Evolutionary conservation across 2,329 filamentous ascomycete species (phyloP).

Genomic region (Penicillium thymicola): DNA sequence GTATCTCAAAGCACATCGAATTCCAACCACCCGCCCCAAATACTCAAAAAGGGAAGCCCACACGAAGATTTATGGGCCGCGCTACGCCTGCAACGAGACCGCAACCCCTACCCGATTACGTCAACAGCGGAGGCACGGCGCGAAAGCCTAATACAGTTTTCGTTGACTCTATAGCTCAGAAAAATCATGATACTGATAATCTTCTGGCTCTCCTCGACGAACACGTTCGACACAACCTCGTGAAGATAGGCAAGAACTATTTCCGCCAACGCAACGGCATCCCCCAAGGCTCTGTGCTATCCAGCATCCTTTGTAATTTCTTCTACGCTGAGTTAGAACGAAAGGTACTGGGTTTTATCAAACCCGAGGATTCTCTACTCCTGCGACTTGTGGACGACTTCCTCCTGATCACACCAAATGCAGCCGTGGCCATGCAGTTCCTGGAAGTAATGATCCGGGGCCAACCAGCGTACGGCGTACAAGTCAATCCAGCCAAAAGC

Average conservation of each 20-base stretch:
- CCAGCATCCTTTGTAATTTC: constrained; percentile 84
- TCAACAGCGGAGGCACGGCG: constrained; percentile 36
- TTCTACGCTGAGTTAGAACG: constrained; percentile 88
- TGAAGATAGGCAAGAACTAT: constrained; percentile 83
- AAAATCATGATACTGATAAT: constrained; percentile 54
- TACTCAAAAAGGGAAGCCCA: constrained; percentile 24
- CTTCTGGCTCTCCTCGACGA: constrained; percentile 69
- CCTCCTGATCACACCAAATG: constrained; percentile 74
- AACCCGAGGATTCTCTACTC: constrained; percentile 60
- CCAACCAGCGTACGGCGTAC: constrained; percentile 73
- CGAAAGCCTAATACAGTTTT: constrained; percentile 69
- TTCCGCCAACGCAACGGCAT: constrained; percentile 88
- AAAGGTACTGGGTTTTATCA: constrained; percentile 65
- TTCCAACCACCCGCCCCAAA: constrained; percentile 51
- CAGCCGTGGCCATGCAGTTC: constrained; percentile 66
- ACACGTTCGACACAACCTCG: constrained; percentile 79
- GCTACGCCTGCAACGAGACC: constrained; percentile 48
- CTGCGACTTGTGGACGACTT: constrained; percentile 91
- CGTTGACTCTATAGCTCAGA: constrained; percentile 64
- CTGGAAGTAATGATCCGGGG: constrained; percentile 76
- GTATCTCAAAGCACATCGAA: constrained; percentile 70
- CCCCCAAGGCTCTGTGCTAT: constrained; percentile 87
- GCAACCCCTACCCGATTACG: constrained; percentile 45
- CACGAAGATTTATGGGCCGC: constrained; percentile 51
- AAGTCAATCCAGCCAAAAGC: constrained; percentile 73